These are phyloP conservation scores for Fusarium secorum DNA, from an alignment of 2,329 filamentous ascomycete species.

Conservation along the genomic window DNA sequence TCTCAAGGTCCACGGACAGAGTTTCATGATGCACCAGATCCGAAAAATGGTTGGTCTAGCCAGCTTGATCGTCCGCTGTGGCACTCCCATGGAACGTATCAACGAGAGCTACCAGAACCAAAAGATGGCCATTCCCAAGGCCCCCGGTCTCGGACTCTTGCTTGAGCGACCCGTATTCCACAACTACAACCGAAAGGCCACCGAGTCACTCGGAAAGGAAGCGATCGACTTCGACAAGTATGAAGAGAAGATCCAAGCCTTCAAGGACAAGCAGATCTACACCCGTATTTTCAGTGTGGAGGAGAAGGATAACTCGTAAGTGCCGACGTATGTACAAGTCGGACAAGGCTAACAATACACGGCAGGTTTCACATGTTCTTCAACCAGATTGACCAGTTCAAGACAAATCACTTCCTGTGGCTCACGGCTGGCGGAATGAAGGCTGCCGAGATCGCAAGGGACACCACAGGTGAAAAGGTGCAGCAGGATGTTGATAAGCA, in stretches of 20 bases:
- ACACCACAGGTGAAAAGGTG: constrained; percentile 46
- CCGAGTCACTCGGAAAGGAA: constrained; percentile 68
- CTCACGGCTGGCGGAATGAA: constrained; percentile 73
- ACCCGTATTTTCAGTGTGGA: constrained; percentile 90
- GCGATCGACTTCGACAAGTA: constrained; percentile 81
- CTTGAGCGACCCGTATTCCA: constrained; percentile 93
- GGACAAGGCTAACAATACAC: constrained; percentile 17
- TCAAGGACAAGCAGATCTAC: constrained; percentile 94
- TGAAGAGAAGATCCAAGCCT: constrained; percentile 80
- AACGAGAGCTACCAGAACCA: constrained; percentile 74
- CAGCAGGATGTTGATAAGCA: constrained; percentile 56
- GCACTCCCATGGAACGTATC: constrained; percentile 76
- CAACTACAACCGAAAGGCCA: constrained; percentile 80
- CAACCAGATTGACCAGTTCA: constrained; percentile 79
- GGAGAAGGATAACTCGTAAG: constrained; percentile 85
- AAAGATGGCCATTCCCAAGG: constrained; percentile 90
- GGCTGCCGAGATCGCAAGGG: constrained; percentile 58
- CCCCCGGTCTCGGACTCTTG: constrained; percentile 85
- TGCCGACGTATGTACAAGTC: constrained; percentile 34
- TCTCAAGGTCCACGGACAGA: constrained; percentile 95
- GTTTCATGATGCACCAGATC: constrained; percentile 99
- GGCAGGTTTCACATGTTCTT: constrained; percentile 78
- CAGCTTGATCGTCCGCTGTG: constrained; percentile 83
- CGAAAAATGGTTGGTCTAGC: constrained; percentile 98
- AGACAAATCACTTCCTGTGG: constrained; percentile 76